Evolutionary conservation across 2,329 filamentous ascomycete genomes (phyloP), one percentile per base, ranked within the genome.

Genomic region (Colletotrichum eleusines): DNA sequence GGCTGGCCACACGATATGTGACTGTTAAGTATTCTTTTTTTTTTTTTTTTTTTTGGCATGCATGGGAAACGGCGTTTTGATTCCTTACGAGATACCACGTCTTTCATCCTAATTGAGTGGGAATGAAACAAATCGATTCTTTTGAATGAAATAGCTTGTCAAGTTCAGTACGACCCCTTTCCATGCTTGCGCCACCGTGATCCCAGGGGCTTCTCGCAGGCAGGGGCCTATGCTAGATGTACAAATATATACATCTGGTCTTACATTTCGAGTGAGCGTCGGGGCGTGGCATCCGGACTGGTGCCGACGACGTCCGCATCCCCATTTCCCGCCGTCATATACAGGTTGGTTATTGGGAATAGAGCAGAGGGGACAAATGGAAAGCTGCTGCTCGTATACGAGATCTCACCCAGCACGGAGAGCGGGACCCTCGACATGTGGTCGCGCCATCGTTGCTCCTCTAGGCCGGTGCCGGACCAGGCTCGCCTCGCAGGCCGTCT

Each of bases 81-180:
- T 63, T 42, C 35, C 38, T 63, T 26, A 71, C 69, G 65, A 69
- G 69, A 71, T 71, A 71, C 69, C 69, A 71, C 69, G 60, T 63
- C 58, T 63, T 71, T 71, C 63, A 71, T 71, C 67, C 67, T 55
- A 63, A 46, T 64, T 69, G 65, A 68, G 59, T 69, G 58, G 58
- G 53, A 57, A 69, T 62, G 69, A 63, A 11, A 67, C 23, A 42
- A n/a, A 28, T n/a, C 12, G 7, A 31, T 62, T 51, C 3, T 26
- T 62, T 40, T 18, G n/a, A 48, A 20, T 28, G 16, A 11, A 31
- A 23, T 20, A 60, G 53, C 9, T 26, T 53, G 23, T 63, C 20
- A 8, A 14, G 16, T 53, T 11, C 46, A 31, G 14, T 20, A 31
- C 33, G 23, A 23, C 35, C 44, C n/a, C 16, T 28, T 9, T 35